Evolutionary conservation across 2,329 filamentous ascomycete genomes (phyloP).

Genomic region (Pseudocercospora cruenta): DNA sequence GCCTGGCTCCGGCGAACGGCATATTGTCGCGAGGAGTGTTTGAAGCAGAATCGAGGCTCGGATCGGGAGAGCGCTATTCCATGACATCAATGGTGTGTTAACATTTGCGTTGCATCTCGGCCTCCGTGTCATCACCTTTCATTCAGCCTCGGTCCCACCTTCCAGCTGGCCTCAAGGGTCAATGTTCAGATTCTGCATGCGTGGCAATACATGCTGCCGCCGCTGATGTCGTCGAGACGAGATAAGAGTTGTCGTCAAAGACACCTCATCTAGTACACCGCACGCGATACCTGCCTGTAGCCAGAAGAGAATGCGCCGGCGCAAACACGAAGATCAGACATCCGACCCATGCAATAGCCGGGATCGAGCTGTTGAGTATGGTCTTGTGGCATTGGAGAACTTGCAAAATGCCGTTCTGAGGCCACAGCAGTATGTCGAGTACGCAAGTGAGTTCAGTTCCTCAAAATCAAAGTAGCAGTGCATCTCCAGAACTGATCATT

Average conservation of each 20-base stretch:
- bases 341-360: neutral
- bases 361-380: neutral
- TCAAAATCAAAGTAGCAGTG: neutral
- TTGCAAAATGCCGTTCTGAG: too few relatives aligned
- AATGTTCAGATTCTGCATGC: too few relatives aligned
- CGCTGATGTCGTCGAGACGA: too few relatives aligned
- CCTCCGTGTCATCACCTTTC: neutral
- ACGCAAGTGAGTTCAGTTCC: neutral
- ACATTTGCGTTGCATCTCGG: neutral
- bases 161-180: neutral
- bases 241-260: too few relatives aligned
- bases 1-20: neutral
- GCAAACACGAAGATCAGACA: neutral
- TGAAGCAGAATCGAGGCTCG: neutral
- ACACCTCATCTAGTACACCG: too few relatives aligned
- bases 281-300: too few relatives aligned
- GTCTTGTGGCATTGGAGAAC: too few relatives aligned
- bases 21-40: neutral
- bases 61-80: neutral
- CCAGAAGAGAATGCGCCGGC: too few relatives aligned
- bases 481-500: neutral
- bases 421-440: neutral
- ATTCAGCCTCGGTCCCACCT: neutral
- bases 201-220: too few relatives aligned
- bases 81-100: neutral